Conservation (phyloP, 148 eudicot genomes). For the Rheum nobile region DNA sequence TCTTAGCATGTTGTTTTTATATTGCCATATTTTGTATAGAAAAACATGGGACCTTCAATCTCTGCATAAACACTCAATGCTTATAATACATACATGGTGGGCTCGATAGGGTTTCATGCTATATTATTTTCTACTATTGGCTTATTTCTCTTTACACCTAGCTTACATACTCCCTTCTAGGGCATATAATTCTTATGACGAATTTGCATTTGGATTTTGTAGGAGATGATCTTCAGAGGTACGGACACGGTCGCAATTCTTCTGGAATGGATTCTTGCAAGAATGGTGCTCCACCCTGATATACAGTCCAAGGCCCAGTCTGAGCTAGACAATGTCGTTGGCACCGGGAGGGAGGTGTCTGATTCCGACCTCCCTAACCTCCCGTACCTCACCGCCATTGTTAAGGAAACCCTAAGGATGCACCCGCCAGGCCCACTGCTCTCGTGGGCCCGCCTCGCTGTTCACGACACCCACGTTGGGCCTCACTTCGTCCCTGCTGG, state of each 20-base stretch:
- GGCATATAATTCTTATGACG: no score
- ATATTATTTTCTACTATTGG: neutral
- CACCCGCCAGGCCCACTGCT: constrained; percentile 98
- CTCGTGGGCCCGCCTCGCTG: constrained; percentile 87
- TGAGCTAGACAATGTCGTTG: constrained; percentile 47
- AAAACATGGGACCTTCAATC: neutral
- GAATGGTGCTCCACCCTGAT: constrained; percentile 84
- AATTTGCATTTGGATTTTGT: neutral
- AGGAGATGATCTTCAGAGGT: constrained; percentile 97
- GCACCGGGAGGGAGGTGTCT: constrained; percentile 17
- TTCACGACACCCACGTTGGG: constrained; percentile 74
- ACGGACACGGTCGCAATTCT: constrained; percentile 89
- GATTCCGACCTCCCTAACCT: constrained; percentile 69
- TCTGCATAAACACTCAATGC: no score
- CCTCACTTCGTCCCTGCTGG: constrained; percentile 71
- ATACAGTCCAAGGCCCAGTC: constrained; percentile 81
- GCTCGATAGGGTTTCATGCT: no score
- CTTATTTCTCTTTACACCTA: neutral
- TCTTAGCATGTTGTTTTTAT: neutral
- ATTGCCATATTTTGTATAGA: neutral
- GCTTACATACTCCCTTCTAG: no score
- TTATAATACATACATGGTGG: no score
- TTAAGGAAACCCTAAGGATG: constrained; percentile 73
- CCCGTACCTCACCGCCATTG: constrained; percentile 65
- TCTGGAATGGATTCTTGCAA: constrained; percentile 76